Conservation (phyloP, 352 stramenopile genomes). For the Pilasporangium apinafurcum region DNA sequence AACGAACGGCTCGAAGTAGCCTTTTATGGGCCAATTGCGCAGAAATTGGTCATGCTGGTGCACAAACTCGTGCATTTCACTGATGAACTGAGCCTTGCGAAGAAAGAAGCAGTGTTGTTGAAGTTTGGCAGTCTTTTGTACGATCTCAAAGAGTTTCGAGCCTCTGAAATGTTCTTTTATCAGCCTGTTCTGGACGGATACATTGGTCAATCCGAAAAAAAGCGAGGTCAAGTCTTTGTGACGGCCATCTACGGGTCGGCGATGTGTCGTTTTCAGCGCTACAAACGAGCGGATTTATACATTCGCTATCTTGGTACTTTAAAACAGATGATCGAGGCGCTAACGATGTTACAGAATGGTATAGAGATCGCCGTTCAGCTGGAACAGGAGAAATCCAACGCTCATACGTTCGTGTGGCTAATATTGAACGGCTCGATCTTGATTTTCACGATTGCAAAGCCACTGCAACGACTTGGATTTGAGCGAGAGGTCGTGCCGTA, state of each 20-base stretch:
- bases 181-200: slow-evolving; percentile 13
- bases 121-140: slow-evolving; percentile 45
- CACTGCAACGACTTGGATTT: slow-evolving; percentile 42
- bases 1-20: slow-evolving; percentile 22
- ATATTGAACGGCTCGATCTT: slow-evolving; percentile 60
- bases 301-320: slow-evolving; percentile 42
- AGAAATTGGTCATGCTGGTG: slow-evolving; percentile 32
- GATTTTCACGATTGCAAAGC: slow-evolving; percentile 42
- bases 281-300: slow-evolving; percentile 22
- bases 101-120: slow-evolving; percentile 39
- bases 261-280: slow-evolving; percentile 28
- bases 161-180: slow-evolving; percentile 50
- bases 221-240: slow-evolving; percentile 23
- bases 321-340: slow-evolving; percentile 28
- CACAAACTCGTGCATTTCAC: slow-evolving; percentile 20
- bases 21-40: slow-evolving; percentile 29
- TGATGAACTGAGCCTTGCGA: slow-evolving; percentile 18
- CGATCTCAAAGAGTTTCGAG: slow-evolving; percentile 29
- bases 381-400: slow-evolving; percentile 11
- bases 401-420: slow-evolving; percentile 41
- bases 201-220: neutral
- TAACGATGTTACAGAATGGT: slow-evolving; percentile 27
- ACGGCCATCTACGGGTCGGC: slow-evolving; percentile 36
- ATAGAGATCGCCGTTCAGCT: slow-evolving; percentile 36
- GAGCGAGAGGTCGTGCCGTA: slow-evolving; percentile 41